These are phyloP conservation scores for Penicillium sp. DNA, from an alignment of 2,329 filamentous ascomycete genomes.

Conservation along the genomic window DNA sequence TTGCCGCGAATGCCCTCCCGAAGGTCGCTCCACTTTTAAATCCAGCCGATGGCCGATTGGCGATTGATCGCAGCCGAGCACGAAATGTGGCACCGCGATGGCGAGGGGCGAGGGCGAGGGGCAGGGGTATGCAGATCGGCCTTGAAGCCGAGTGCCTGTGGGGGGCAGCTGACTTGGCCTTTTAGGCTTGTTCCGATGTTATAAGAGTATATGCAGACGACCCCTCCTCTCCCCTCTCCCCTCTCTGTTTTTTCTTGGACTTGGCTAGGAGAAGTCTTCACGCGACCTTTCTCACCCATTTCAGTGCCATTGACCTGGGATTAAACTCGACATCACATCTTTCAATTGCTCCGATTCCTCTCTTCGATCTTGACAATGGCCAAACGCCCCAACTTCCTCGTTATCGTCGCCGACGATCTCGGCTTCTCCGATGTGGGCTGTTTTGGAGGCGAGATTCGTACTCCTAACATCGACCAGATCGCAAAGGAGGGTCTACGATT, in stretches of 20 bases:
- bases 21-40: background rate
- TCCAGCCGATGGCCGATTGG: conserved; percentile 22
- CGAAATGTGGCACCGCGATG: conserved; percentile 10
- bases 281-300: no score
- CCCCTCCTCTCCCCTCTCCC: background rate
- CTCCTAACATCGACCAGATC: conserved; percentile 60
- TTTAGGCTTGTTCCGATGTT: background rate
- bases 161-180: background rate
- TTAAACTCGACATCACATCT: background rate
- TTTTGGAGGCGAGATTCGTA: conserved; percentile 65
- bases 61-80: conserved; percentile 20
- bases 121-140: background rate
- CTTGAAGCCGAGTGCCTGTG: background rate
- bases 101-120: conserved; percentile 1
- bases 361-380: conserved; percentile 2
- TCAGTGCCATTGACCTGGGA: background rate
- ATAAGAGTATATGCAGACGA: background rate
- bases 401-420: conserved; percentile 63
- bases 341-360: background rate
- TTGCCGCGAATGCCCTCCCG: conserved; percentile 2
- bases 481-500: conserved; percentile 61
- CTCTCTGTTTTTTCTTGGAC: background rate
- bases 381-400: conserved; percentile 63
- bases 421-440: conserved; percentile 64
- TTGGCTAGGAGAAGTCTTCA: no score